Evolutionary conservation across 805 yeast genomes (phyloP).

Genomic region (Metschnikowia dekortorum): DNA sequence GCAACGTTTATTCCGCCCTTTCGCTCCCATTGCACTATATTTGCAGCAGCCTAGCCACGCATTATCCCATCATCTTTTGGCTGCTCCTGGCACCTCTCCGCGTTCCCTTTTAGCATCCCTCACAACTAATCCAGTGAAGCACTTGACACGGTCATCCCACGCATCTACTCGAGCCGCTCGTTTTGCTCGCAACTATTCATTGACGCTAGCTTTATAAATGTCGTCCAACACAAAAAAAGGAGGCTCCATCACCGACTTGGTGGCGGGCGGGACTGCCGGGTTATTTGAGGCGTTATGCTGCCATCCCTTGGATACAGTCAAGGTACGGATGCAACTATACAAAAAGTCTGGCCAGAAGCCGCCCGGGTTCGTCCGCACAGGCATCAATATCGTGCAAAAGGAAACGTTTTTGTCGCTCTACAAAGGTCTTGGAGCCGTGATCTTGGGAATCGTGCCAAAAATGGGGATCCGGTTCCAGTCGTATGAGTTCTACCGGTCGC

Average conservation of each 20-base stretch:
- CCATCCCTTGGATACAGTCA: slow-evolving; percentile 96
- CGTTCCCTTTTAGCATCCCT: too few relatives aligned
- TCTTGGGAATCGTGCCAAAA: slow-evolving; percentile 95
- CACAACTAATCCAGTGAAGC: too few relatives aligned
- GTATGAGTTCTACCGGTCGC: slow-evolving; percentile 79
- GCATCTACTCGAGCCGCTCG: too few relatives aligned
- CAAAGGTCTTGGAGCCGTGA: slow-evolving; percentile 96
- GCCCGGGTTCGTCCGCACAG: slow-evolving; percentile 85
- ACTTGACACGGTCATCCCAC: too few relatives aligned
- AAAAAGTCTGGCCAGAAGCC: slow-evolving; percentile 68
- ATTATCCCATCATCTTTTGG: too few relatives aligned
- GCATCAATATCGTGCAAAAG: slow-evolving; percentile 66
- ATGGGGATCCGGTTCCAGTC: slow-evolving; percentile 97
- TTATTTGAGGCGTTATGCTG: slow-evolving; percentile 95
- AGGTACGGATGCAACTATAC: slow-evolving; percentile 94
- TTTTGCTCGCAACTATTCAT: background rate
- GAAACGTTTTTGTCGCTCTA: slow-evolving; percentile 85
- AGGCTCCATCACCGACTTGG: slow-evolving; percentile 54
- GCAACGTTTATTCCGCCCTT: too few relatives aligned
- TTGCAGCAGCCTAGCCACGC: too few relatives aligned
- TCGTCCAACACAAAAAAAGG: slow-evolving; percentile 27
- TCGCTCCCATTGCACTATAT: too few relatives aligned
- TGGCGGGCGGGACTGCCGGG: slow-evolving; percentile 98
- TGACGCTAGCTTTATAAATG: slow-evolving; percentile 2
- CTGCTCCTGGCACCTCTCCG: too few relatives aligned